A percentile compares a stretch with the other conserved stretches of the same genome.
Evolutionary conservation across 2,329 filamentous ascomycete genomes (phyloP).

Genomic region (Fusarium goolgardi): DNA sequence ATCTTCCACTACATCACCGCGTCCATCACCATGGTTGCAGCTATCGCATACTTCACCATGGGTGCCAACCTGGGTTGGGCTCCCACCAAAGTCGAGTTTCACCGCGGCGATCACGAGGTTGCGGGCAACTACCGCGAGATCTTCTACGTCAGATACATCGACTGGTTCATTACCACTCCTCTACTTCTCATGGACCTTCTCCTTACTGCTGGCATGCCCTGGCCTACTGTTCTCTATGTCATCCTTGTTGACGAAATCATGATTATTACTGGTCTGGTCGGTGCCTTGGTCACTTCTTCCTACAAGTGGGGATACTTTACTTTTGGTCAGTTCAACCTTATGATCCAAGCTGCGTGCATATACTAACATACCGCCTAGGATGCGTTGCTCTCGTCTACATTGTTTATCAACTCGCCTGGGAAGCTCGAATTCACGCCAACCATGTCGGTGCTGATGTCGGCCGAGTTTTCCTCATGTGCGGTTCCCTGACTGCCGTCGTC

Average conservation of each 20-base stretch:
- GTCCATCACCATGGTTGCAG: slow-evolving; percentile 60
- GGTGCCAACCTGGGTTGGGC: slow-evolving; percentile 63
- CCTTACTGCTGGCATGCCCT: slow-evolving; percentile 67
- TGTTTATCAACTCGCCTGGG: slow-evolving; percentile 56
- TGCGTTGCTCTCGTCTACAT: slow-evolving; percentile 60
- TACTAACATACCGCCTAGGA: slow-evolving; percentile 27
- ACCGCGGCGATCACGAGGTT: slow-evolving; percentile 51
- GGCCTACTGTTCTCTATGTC: slow-evolving; percentile 64
- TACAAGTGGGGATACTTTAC: slow-evolving; percentile 70
- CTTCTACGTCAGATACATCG: slow-evolving; percentile 66
- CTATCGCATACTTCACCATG: slow-evolving; percentile 64
- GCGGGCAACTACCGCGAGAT: slow-evolving; percentile 67
- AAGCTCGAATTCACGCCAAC: slow-evolving; percentile 62
- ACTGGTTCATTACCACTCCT: slow-evolving; percentile 68
- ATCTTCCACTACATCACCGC: slow-evolving; percentile 68
- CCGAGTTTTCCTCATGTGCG: slow-evolving; percentile 65
- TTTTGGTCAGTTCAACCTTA: slow-evolving; percentile 50
- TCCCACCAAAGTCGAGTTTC: slow-evolving; percentile 65
- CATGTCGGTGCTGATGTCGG: slow-evolving; percentile 65
- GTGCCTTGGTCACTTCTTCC: slow-evolving; percentile 58
- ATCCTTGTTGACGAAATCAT: slow-evolving; percentile 62
- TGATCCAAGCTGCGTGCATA: accelerated
- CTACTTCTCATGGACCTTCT: slow-evolving; percentile 71
- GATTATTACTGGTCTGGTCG: slow-evolving; percentile 58
- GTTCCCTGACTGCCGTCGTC: slow-evolving; percentile 65